Evolutionary conservation across 371 early-diverging fungal genomes (phyloP).

Genomic region (Syncephalastrum racemosum): DNA sequence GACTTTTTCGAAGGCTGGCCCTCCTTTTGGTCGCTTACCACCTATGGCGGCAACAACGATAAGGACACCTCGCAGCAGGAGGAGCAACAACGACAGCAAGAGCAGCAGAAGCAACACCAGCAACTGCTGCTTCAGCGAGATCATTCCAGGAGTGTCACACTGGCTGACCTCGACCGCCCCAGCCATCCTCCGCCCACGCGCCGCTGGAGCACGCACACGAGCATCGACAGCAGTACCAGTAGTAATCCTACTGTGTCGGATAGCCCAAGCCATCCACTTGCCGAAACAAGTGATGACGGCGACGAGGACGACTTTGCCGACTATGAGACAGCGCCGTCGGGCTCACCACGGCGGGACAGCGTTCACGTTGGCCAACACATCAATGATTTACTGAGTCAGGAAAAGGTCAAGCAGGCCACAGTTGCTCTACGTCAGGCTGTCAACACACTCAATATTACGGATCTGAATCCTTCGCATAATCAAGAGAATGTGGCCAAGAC

Average conservation of each 20-base stretch:
- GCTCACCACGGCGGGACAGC: constrained; percentile 12
- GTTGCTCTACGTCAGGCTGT: constrained; percentile 27
- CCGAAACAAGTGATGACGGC: not conserved
- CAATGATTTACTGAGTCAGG: constrained; percentile 21
- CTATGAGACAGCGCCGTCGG: constrained; percentile 4
- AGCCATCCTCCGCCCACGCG: constrained; percentile 6
- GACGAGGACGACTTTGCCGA: constrained; percentile 1
- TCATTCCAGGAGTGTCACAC: constrained; percentile 1
- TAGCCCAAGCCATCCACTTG: not conserved
- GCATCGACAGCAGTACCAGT: no score
- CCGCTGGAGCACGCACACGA: not conserved
- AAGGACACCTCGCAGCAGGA: not conserved
- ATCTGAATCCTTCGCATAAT: constrained; percentile 13
- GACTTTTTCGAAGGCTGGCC: constrained; percentile 33
- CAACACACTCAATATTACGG: constrained; percentile 18
- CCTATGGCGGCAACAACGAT: not conserved
- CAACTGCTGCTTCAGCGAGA: not conserved
- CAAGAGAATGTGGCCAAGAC: constrained; percentile 21
- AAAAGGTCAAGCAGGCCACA: constrained; percentile 30
- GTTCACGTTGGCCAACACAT: constrained; percentile 25
- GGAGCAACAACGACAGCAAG: not conserved
- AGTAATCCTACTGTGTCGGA: not conserved
- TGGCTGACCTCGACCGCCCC: constrained; percentile 8
- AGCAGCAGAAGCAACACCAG: no score
- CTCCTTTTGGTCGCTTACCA: constrained; percentile 2